Percentiles rank a stretch among this genome's conserved stretches.
Evolutionary conservation across 2,329 filamentous ascomycete genomes (phyloP).

Genomic region (Pseudophaeomoniella oleicola): DNA sequence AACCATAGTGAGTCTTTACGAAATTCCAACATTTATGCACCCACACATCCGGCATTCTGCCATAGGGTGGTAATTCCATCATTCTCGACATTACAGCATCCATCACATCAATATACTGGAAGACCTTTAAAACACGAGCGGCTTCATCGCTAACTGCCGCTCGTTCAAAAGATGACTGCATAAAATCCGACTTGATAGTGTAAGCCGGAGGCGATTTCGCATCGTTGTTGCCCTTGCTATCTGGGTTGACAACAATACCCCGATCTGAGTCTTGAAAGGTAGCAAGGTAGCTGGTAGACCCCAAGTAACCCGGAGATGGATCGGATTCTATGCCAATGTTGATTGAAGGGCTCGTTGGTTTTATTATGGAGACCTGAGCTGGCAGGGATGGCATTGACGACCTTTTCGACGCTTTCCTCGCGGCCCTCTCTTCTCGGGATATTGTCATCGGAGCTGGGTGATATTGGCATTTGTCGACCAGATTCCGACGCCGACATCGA

Average conservation of each 20-base stretch:
- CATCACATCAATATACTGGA: background rate
- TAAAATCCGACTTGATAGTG: background rate
- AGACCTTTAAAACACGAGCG: background rate
- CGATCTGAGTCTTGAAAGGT: constrained; percentile 16
- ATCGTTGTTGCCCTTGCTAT: background rate
- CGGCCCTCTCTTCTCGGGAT: constrained; percentile 10
- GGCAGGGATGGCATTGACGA: background rate
- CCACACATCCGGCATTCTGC: background rate
- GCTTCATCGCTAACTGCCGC: background rate
- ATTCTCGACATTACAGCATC: background rate
- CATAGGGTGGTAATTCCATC: background rate
- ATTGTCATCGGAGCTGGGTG: constrained; percentile 25
- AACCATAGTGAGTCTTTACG: background rate
- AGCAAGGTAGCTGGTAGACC: constrained; percentile 20
- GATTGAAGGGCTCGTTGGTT: constrained; percentile 7
- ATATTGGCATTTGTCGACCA: constrained; percentile 19
- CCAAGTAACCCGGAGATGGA: constrained; percentile 18
- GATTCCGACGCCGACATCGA: constrained; percentile 16
- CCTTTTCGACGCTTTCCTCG: constrained; percentile 11
- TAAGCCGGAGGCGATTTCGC: background rate
- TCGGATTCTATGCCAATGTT: constrained; percentile 12
- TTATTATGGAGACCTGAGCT: constrained; percentile 1
- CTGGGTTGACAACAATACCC: too few species aligned
- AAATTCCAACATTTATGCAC: background rate
- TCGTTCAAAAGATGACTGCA: background rate